These are phyloP conservation scores for Phalaenopsis hybrid DNA, from an alignment of 116 monocot species.

Conservation along the genomic window DNA sequence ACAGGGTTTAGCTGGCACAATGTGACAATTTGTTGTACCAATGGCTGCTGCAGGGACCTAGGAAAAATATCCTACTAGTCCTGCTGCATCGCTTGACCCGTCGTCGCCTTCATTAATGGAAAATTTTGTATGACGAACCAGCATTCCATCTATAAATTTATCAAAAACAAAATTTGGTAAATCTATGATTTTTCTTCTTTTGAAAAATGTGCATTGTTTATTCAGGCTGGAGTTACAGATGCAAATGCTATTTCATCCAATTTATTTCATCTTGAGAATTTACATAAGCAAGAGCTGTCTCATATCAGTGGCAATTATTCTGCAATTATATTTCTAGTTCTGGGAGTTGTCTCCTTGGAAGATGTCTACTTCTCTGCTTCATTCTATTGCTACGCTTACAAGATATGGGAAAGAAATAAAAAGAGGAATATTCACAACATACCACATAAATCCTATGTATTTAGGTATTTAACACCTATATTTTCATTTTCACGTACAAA, in stretches of 20 bases:
- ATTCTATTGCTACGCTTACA: too few relatives aligned
- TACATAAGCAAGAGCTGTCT: too few relatives aligned
- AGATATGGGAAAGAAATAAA: too few relatives aligned
- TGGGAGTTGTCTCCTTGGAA: too few relatives aligned
- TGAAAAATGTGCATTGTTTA: background rate
- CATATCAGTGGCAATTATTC: too few relatives aligned
- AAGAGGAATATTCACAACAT: too few relatives aligned
- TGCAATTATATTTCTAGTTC: too few relatives aligned
- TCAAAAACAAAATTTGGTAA: background rate
- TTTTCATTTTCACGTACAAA: too few relatives aligned
- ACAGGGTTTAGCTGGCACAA: background rate
- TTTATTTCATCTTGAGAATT: background rate
- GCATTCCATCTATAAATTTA: background rate
- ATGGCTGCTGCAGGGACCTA: conserved; percentile 32
- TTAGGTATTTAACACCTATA: too few relatives aligned
- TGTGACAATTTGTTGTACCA: background rate
- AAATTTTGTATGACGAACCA: background rate
- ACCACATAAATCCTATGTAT: too few relatives aligned
- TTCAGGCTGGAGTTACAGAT: background rate
- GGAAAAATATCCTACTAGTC: conserved; percentile 45
- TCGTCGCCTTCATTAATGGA: background rate
- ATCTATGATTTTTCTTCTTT: background rate
- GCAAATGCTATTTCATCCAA: too few relatives aligned
- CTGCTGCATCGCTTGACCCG: conserved; percentile 19
- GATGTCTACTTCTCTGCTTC: too few relatives aligned